Conservation (phyloP, 1,139 yeast genomes). For the Hyphopichia pseudoburtonii region DNA sequence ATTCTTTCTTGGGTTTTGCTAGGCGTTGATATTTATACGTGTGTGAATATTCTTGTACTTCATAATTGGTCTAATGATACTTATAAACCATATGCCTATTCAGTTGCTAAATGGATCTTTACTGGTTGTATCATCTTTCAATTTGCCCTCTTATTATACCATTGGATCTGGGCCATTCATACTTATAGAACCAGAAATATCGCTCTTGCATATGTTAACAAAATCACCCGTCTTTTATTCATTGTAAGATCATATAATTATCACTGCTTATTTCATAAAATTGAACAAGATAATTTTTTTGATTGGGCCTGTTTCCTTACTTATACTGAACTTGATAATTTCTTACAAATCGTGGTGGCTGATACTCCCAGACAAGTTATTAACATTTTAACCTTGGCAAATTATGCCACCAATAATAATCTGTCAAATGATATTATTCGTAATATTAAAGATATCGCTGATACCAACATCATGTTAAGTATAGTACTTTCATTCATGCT, state of each 20-base stretch:
- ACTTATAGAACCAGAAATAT: constrained; percentile 63
- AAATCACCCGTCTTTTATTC: constrained; percentile 58
- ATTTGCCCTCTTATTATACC: constrained; percentile 56
- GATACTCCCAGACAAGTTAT: constrained; percentile 90
- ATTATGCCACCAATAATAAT: constrained; percentile 50
- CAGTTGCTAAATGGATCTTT: constrained; percentile 73
- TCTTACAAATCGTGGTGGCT: constrained; percentile 65
- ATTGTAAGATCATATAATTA: constrained; percentile 58
- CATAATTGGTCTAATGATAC: constrained; percentile 68
- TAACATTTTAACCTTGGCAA: constrained; percentile 70
- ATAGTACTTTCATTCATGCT: constrained; percentile 73
- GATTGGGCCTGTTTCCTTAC: constrained; percentile 71
- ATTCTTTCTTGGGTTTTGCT: constrained; percentile 58
- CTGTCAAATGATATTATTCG: constrained; percentile 44
- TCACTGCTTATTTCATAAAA: constrained; percentile 70
- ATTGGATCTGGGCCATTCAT: constrained; percentile 58
- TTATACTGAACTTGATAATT: constrained; percentile 65
- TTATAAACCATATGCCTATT: constrained; percentile 57
- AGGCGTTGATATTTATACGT: constrained; percentile 77
- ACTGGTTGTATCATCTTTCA: constrained; percentile 84
- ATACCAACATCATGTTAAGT: constrained; percentile 62
- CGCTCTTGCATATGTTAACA: constrained; percentile 69
- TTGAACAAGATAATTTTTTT: constrained; percentile 62
- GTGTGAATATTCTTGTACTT: constrained; percentile 71
- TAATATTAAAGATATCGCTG: constrained; percentile 60